phyloP scores from a whole-genome alignment of 2,329 filamentous ascomycete species.

The Ophiostoma piceae region DNA sequence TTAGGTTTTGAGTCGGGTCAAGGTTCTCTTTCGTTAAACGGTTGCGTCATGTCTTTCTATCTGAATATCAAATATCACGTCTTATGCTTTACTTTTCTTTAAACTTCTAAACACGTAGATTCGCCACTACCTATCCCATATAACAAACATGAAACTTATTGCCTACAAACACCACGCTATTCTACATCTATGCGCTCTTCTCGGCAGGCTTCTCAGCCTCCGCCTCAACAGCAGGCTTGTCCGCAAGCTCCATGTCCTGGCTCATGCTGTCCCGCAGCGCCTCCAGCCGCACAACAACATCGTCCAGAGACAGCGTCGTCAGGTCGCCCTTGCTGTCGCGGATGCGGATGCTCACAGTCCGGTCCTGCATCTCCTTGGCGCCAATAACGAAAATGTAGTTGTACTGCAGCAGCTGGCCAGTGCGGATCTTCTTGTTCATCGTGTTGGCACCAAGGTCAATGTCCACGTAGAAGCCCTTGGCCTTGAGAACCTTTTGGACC shows the following conservation, averaged over 20 bases:
- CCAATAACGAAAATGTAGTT: constrained; percentile 64
- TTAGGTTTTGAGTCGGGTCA: constrained; percentile 35
- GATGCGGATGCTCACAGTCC: constrained; percentile 30
- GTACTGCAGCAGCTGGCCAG: constrained; percentile 72
- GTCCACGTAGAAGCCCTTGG: constrained; percentile 64
- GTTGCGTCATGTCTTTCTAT: neutral
- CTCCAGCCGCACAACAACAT: constrained; percentile 24
- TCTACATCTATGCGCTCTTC: constrained; percentile 1
- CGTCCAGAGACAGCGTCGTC: constrained; percentile 26
- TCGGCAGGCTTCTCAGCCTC: neutral
- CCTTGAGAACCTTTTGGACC: constrained; percentile 63
- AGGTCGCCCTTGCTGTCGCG: constrained; percentile 29
- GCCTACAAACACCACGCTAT: neutral
- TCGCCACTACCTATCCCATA: no score
- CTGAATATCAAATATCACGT: neutral
- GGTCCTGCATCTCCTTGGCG: constrained; percentile 29
- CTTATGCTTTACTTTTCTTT: neutral
- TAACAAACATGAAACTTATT: neutral
- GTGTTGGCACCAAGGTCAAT: constrained; percentile 71
- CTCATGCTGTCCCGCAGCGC: constrained; percentile 24
- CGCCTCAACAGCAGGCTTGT: constrained; percentile 11
- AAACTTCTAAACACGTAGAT: no score
- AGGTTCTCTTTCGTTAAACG: neutral
- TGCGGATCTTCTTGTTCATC: constrained; percentile 85
- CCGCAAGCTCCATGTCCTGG: constrained; percentile 25